A percentile compares a stretch with the other conserved stretches of the same genome.
These are phyloP conservation scores for Globisporangium acanthophoron DNA, from an alignment of 352 stramenopile species.

Conservation along the genomic window DNA sequence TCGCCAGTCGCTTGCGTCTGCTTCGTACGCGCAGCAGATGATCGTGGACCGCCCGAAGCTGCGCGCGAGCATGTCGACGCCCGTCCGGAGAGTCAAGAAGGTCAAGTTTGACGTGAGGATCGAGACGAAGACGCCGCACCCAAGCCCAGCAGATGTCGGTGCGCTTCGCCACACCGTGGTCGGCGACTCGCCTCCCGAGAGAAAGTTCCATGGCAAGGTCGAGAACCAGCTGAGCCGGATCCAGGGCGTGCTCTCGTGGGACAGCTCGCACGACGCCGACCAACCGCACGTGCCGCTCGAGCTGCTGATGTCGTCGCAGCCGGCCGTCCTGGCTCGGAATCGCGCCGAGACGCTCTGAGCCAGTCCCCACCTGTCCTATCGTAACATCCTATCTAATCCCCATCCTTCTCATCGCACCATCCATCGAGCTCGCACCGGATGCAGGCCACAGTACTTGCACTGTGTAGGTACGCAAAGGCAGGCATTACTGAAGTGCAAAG, in stretches of 20 bases:
- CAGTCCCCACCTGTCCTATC: too few relatives aligned
- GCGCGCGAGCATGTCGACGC: constrained; percentile 1
- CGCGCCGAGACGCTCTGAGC: constrained; percentile 3
- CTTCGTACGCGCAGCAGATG: neutral
- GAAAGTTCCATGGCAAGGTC: constrained; percentile 21
- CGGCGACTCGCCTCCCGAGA: constrained; percentile 15
- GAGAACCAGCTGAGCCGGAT: constrained; percentile 17
- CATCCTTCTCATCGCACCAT: too few relatives aligned
- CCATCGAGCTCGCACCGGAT: too few relatives aligned
- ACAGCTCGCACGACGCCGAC: neutral
- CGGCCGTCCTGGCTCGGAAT: neutral
- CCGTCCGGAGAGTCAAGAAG: constrained; percentile 9
- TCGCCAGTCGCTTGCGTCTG: neutral
- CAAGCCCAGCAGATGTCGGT: neutral
- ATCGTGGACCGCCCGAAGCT: neutral
- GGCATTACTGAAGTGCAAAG: too few relatives aligned
- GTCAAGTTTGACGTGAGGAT: constrained; percentile 4
- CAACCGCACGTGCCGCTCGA: neutral
- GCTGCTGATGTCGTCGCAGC: neutral
- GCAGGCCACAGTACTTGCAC: too few relatives aligned
- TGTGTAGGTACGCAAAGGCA: too few relatives aligned
- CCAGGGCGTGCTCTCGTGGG: constrained; percentile 16
- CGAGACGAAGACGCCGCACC: too few relatives aligned
- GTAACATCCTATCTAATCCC: too few relatives aligned
- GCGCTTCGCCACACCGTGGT: neutral